Evolutionary conservation across 208 protist genomes (phyloP), one percentile per base, ranked within the genome.

Genomic region (Lotmaria passim): DNA sequence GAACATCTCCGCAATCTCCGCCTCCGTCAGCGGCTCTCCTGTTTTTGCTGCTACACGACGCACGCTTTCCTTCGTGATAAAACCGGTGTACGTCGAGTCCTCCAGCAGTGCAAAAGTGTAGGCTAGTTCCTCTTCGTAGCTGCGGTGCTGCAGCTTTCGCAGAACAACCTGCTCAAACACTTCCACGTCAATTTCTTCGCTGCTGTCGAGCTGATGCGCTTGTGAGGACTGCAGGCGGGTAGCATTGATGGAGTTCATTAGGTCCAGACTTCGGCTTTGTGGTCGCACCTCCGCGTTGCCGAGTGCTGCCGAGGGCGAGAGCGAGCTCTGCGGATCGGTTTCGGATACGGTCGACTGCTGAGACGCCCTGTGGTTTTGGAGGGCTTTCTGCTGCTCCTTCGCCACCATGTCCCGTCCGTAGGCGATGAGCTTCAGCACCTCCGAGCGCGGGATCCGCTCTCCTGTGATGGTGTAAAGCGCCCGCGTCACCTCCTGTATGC

Each of bases 1-100:
- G 69, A 95, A 95, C 90, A 95, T 95, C 47, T 95, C 90, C 52
- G 72, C 58, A 33, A 93, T 65, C 59, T 93, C 90, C 24, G 81
- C 84, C 34, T 95, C 86, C 19, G 90, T 93, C 43, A 95, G 62
- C 23, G 78, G 80, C 62, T 95, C 87, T 3, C 82, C 86, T 8
- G 85, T 81, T 36, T 90, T 84, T 4, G 56, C 71, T 6, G 90
- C 86, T 12, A 79, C 75, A 0, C 64, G 52, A 48, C 80, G 77
- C 6, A 95, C 60, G 63, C 87, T 93, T 34, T 93, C 84, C 68
- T 90, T 89, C 11, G 90, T 95, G 56, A 95, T 92, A 73, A 90
- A 93, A 5, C 90, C 90, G 0, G 78, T 76, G 69, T 86, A 91
- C 26, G 85, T 76, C 50, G 85, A 80, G 62, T 95, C 90, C 62